These are phyloP conservation scores for Cercis canadensis DNA, from an alignment of 306 rosid genomes.

Conservation along the genomic window DNA sequence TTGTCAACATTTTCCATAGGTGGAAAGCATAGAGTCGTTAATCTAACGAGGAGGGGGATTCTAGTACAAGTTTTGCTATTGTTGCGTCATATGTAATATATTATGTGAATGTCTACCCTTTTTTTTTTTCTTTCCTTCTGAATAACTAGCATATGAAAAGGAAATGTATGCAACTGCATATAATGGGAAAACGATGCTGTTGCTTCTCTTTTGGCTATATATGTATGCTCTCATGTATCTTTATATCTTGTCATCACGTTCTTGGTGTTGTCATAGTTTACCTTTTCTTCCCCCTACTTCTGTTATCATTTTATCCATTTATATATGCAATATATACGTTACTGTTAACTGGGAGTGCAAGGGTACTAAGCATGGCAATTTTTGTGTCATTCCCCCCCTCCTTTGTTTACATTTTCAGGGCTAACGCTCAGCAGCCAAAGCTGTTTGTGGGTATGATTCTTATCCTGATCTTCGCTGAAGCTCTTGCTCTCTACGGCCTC, in stretches of 20 bases:
- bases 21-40: neutral
- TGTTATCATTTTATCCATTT: no score
- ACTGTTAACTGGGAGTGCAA: neutral
- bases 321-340: neutral
- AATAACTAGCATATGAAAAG: no score
- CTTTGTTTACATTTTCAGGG: constrained; percentile 43
- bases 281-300: neutral
- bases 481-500: constrained; percentile 70
- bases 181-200: neutral
- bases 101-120: no score
- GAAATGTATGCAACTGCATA: no score
- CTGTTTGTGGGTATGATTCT: constrained; percentile 73
- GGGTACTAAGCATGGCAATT: neutral
- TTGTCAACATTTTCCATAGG: neutral
- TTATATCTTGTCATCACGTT: neutral
- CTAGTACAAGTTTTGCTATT: neutral
- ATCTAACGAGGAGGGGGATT: neutral
- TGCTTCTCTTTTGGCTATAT: neutral
- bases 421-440: constrained; percentile 75
- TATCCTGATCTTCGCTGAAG: constrained; percentile 66
- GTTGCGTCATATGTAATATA: neutral
- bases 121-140: no score
- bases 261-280: neutral
- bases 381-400: neutral
- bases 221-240: neutral